Base-by-base conservation (phyloP, 1,139 yeast genomes). In the Keqinozyma sinolaborantium region DNA sequence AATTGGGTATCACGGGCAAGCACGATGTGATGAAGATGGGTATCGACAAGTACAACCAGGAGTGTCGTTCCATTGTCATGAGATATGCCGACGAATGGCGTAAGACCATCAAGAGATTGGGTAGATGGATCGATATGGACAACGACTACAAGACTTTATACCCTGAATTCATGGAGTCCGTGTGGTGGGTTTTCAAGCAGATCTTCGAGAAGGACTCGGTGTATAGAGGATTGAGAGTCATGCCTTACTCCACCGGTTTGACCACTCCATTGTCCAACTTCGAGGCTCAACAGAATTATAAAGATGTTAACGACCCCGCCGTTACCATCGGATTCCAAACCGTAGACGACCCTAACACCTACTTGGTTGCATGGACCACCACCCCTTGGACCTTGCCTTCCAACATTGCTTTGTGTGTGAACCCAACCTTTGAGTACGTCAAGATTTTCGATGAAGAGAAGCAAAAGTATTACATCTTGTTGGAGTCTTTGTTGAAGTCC, bases 361-460 rank as follows among this genome's bases (percentile, higher is more conserved):
- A 74, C 45, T 70, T 92, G 47, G 90, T 92, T 29, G 98, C 97
- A 12, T 92, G 99, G 99, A 92, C 99, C 28, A 92, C 99, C 41
- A 92, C 99, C 24, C 99, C 99, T 32, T 92, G 99, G 99, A 94
- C 99, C 31, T 73, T 92, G 54, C 98, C 98, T 29, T 85, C 96
- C 16, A 92, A 92, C 62, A 66, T 92, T 56, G 94, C 92, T 11
- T 73, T 92, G 41, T 90, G 95, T 51, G 97, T 92, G 29, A 77
- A 92, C 64, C 95, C 97, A 32, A 78, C 79, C 14, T 81, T 87
- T 43, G 97, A 88, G 62, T 92, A 92, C 54, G 84, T 85, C 47
- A 94, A 92, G 69, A 84, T 94, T 44, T 81, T 68, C 47, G 97
- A 92, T 56, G 97, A 90, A 64, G 88, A 80, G 42, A 79, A 82